These are phyloP conservation scores for Taiozyma onychis DNA, from an alignment of 1,139 yeast species.

Conservation along the genomic window DNA sequence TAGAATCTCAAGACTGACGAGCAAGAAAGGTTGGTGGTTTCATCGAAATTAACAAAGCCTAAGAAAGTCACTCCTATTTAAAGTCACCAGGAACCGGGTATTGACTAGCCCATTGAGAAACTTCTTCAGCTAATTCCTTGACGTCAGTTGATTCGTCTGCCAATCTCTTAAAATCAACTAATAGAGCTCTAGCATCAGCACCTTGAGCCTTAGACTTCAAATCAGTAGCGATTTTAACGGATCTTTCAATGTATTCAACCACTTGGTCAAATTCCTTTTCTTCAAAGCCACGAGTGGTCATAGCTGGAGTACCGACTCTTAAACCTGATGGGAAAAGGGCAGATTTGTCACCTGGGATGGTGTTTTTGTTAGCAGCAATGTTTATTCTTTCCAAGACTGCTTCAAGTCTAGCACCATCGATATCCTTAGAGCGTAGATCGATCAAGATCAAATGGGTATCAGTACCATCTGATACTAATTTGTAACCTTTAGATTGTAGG, in stretches of 20 bases:
- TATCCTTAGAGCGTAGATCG: constrained; percentile 74
- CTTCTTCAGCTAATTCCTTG: constrained; percentile 54
- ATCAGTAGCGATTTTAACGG: constrained; percentile 60
- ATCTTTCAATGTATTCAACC: constrained; percentile 70
- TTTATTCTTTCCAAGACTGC: constrained; percentile 83
- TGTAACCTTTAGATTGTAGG: constrained; percentile 61
- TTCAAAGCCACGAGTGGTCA: constrained; percentile 94
- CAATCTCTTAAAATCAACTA: constrained; percentile 57
- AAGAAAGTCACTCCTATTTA: constrained; percentile 8
- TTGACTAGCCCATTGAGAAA: constrained; percentile 57
- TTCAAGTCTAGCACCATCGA: constrained; percentile 96
- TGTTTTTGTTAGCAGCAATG: constrained; percentile 93
- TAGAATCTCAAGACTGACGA: not conserved
- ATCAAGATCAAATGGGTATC: constrained; percentile 91
- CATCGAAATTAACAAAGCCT: too few species aligned
- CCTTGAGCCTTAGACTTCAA: constrained; percentile 59
- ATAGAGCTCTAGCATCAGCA: constrained; percentile 54
- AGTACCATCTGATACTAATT: constrained; percentile 86
- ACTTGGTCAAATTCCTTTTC: constrained; percentile 73
- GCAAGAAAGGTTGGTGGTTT: too few species aligned
- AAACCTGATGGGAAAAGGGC: constrained; percentile 95
- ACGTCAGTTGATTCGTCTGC: constrained; percentile 57
- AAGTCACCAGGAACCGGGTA: constrained; percentile 80
- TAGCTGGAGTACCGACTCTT: constrained; percentile 96
- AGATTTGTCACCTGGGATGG: constrained; percentile 93